These are phyloP conservation scores for Sphaerulina musiva DNA, from an alignment of 2,329 filamentous ascomycete species.

Conservation along the genomic window DNA sequence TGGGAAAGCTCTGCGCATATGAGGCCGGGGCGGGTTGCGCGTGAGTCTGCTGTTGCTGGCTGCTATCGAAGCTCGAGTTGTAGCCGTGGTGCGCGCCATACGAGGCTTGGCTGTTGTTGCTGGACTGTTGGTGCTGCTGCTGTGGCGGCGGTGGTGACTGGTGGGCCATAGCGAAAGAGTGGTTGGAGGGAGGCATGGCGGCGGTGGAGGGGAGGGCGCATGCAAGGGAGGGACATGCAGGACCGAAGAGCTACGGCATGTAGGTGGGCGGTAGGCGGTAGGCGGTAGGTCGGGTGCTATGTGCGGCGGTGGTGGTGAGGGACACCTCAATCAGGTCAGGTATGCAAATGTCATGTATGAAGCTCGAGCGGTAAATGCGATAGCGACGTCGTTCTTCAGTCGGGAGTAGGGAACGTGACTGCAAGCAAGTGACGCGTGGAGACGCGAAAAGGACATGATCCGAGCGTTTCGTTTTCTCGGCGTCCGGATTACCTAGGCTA, in stretches of 20 bases:
- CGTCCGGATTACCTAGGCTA: too few species aligned
- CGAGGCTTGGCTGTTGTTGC: constrained; percentile 9
- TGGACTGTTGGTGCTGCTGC: constrained; percentile 17
- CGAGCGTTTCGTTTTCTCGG: too few species aligned
- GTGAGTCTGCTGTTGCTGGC: constrained; percentile 17
- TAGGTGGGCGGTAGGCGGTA: background rate
- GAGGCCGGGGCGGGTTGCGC: constrained; percentile 19
- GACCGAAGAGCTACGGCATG: background rate
- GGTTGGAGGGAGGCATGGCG: constrained; percentile 29
- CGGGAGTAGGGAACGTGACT: too few species aligned
- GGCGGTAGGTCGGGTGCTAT: background rate
- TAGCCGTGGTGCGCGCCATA: constrained; percentile 23
- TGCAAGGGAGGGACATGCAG: constrained; percentile 8
- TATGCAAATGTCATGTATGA: background rate
- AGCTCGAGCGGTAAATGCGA: too few species aligned
- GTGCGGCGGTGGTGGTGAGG: too few species aligned
- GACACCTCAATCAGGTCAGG: too few species aligned
- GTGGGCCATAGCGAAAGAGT: constrained; percentile 20
- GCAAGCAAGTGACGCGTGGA: too few species aligned
- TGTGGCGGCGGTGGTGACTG: constrained; percentile 16
- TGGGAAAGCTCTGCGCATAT: constrained; percentile 31
- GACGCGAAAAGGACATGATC: too few species aligned
- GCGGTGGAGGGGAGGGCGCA: constrained; percentile 13
- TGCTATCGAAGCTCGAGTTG: constrained; percentile 29
- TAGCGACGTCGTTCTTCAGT: too few species aligned